phyloP scores from a whole-genome alignment of 371 early-diverging fungal genomes.

The Mucor plumbeus region DNA sequence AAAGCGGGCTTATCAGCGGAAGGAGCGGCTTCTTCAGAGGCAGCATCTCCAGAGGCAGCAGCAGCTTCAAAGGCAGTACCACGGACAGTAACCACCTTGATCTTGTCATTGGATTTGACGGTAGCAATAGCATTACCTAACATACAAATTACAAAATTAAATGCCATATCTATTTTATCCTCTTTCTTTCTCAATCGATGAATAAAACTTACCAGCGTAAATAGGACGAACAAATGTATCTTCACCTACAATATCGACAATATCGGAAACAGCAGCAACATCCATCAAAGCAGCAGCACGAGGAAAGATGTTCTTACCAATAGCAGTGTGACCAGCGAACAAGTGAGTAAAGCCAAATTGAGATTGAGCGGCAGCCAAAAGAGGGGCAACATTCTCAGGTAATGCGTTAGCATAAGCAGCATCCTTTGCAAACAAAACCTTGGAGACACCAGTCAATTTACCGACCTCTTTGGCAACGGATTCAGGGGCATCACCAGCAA shows the following conservation, averaged over 20 bases:
- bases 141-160: background rate
- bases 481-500: slow-evolving; percentile 84
- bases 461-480: slow-evolving; percentile 73
- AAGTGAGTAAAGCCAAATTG: slow-evolving; percentile 83
- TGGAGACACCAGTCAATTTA: slow-evolving; percentile 76
- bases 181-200: background rate
- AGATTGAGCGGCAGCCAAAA: slow-evolving; percentile 78
- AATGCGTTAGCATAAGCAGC: slow-evolving; percentile 78
- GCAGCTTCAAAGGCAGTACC: slow-evolving; percentile 89
- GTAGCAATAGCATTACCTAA: slow-evolving; percentile 95
- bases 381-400: slow-evolving; percentile 84
- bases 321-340: slow-evolving; percentile 86
- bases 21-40: slow-evolving; percentile 69
- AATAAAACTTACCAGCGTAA: slow-evolving; percentile 79
- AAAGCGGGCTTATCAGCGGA: slow-evolving; percentile 62
- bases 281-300: slow-evolving; percentile 93
- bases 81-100: slow-evolving; percentile 93
- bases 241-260: slow-evolving; percentile 75
- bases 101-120: slow-evolving; percentile 85
- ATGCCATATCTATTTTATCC: background rate
- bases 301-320: slow-evolving; percentile 94
- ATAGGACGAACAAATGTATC: slow-evolving; percentile 97
- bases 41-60: slow-evolving; percentile 55
- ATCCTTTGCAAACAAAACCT: slow-evolving; percentile 86
- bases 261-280: slow-evolving; percentile 91